Evolutionary conservation across 495 filamentous ascomycete genomes (phyloP).

Genomic region (Penicilliopsis zonata): DNA sequence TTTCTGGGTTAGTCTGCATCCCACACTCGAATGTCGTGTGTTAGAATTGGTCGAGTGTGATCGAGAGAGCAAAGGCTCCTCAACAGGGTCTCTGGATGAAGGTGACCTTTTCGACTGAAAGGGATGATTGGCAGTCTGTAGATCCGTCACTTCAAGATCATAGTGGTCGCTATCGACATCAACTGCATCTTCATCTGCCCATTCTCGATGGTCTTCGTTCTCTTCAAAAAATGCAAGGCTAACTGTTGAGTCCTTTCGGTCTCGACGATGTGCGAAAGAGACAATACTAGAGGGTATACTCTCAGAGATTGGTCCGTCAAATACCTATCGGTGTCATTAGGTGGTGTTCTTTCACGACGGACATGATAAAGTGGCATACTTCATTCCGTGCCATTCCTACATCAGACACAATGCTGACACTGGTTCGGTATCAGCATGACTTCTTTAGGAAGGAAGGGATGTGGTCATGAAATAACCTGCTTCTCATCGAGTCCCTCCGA

Average conservation of each 20-base stretch:
- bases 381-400: conserved; percentile 99
- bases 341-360: neutral
- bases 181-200: conserved; percentile 39
- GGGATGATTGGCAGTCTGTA: conserved; percentile 22
- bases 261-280: conserved; percentile 70
- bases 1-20: conserved; percentile 64
- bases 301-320: conserved; percentile 86
- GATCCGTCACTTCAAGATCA: conserved; percentile 16
- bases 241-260: conserved; percentile 66
- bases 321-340: conserved; percentile 47
- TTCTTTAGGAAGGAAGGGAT: neutral
- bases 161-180: conserved; percentile 42
- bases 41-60: conserved; percentile 44
- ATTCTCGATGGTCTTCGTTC: conserved; percentile 39
- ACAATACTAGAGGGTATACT: conserved; percentile 84
- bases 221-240: conserved; percentile 83
- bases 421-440: conserved; percentile 14
- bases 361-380: conserved; percentile 30
- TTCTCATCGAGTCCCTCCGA: conserved; percentile 62
- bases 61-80: conserved; percentile 62
- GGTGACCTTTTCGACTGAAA: conserved; percentile 40
- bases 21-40: conserved; percentile 40
- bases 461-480: conserved; percentile 37
- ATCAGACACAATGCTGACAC: conserved; percentile 74
- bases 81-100: conserved; percentile 49